These are phyloP conservation scores for Balansia obtecta DNA, from an alignment of 2,329 filamentous ascomycete genomes.

Conservation along the genomic window DNA sequence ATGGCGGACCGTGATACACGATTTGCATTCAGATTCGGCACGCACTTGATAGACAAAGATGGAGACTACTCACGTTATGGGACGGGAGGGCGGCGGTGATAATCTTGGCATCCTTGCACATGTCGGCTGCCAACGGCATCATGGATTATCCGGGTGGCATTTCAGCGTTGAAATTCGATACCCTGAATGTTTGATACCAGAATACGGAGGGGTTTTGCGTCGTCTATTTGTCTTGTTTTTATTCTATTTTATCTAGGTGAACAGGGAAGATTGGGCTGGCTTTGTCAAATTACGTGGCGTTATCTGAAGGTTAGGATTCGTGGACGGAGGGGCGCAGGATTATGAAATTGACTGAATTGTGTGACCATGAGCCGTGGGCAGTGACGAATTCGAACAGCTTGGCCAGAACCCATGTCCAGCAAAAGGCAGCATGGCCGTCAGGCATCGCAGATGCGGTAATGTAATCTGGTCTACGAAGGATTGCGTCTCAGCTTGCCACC, in stretches of 20 bases:
- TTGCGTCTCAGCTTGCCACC: too few relatives aligned
- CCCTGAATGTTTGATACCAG: slow-evolving; percentile 7
- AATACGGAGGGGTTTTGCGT: slow-evolving; percentile 3
- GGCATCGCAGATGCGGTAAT: too few relatives aligned
- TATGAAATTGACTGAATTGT: too few relatives aligned
- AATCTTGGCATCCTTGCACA: background rate
- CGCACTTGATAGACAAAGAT: slow-evolving; percentile 7
- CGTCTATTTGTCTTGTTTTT: background rate
- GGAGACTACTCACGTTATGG: slow-evolving; percentile 8
- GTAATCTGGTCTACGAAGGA: too few relatives aligned
- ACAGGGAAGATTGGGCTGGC: background rate
- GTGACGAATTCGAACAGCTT: too few relatives aligned
- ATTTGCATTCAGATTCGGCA: slow-evolving; percentile 1
- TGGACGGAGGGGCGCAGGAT: too few relatives aligned
- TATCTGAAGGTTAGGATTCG: background rate
- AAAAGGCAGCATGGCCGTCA: too few relatives aligned
- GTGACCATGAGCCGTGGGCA: too few relatives aligned
- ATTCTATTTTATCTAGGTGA: too few relatives aligned
- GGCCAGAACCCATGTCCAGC: too few relatives aligned
- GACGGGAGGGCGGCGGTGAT: background rate
- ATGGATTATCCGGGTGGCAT: background rate
- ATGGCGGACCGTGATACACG: slow-evolving; percentile 1
- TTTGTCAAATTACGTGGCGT: background rate
- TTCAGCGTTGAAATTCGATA: slow-evolving; percentile 6
- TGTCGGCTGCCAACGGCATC: background rate